Evolutionary conservation across 495 filamentous ascomycete species (phyloP).

Genomic region (Cetradonia linearis): DNA sequence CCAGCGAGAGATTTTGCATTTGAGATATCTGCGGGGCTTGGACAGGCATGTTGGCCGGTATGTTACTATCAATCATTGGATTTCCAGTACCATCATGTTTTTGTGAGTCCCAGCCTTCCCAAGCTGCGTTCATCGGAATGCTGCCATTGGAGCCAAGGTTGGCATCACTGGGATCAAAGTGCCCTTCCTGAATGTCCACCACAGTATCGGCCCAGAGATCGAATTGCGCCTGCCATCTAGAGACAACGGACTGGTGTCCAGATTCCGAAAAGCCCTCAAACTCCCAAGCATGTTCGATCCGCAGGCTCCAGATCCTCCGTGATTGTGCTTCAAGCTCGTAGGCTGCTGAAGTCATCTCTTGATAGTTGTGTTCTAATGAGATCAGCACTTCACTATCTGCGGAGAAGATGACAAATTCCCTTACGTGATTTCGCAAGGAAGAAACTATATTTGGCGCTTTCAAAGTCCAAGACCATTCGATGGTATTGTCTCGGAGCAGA

Average conservation of each 20-base stretch:
- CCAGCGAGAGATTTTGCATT: slow-evolving; percentile 2
- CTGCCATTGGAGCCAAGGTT: neutral
- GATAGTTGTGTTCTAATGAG: neutral
- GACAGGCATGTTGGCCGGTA: neutral
- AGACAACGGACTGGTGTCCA: slow-evolving; percentile 1
- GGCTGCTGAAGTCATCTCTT: slow-evolving; percentile 3
- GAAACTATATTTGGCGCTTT: neutral
- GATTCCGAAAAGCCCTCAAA: slow-evolving; percentile 11
- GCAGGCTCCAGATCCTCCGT: slow-evolving; percentile 7
- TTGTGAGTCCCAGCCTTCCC: neutral
- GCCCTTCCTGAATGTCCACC: slow-evolving; percentile 12
- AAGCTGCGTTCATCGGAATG: neutral
- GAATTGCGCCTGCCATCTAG: slow-evolving; percentile 6
- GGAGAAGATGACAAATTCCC: neutral
- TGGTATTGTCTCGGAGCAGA: slow-evolving; percentile 10
- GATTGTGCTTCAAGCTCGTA: slow-evolving; percentile 13
- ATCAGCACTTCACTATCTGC: neutral
- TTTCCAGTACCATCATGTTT: neutral
- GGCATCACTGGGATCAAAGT: neutral
- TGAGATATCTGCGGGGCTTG: slow-evolving; percentile 4
- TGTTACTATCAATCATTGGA: neutral
- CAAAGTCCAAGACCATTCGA: slow-evolving; percentile 10
- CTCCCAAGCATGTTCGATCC: slow-evolving; percentile 9
- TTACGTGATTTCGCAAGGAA: neutral
- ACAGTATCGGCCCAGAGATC: slow-evolving; percentile 14